Conservation (phyloP, 805 yeast genomes). For the Schwanniomyces vanrijiae region DNA sequence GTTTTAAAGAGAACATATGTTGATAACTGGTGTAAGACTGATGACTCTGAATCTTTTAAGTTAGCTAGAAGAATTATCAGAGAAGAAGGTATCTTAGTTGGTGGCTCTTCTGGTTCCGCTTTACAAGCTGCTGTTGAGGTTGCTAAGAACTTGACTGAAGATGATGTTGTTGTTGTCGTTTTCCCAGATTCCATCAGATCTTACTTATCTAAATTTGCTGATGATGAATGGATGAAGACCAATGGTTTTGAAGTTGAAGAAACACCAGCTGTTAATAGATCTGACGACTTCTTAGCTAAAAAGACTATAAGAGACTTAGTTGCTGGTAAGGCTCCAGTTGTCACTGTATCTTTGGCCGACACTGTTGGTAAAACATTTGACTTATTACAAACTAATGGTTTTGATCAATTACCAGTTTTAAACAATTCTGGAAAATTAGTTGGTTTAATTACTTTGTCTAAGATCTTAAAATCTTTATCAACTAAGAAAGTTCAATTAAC, state of each 20-base stretch:
- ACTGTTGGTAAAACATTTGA: slow-evolving; percentile 65
- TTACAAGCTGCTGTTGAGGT: slow-evolving; percentile 75
- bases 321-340: slow-evolving; percentile 69
- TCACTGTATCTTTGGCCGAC: slow-evolving; percentile 63
- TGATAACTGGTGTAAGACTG: slow-evolving; percentile 84
- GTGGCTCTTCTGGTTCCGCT: slow-evolving; percentile 89
- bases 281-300: slow-evolving; percentile 38
- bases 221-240: slow-evolving; percentile 86
- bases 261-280: slow-evolving; percentile 37
- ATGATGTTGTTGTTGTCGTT: slow-evolving; percentile 74
- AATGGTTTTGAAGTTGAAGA: slow-evolving; percentile 67
- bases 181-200: slow-evolving; percentile 88
- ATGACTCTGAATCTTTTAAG: slow-evolving; percentile 75
- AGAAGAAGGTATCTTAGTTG: slow-evolving; percentile 84
- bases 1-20: slow-evolving; percentile 66
- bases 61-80: slow-evolving; percentile 79
- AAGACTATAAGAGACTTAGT: slow-evolving; percentile 65
- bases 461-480: slow-evolving; percentile 65
- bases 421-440: slow-evolving; percentile 57
- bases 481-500: slow-evolving; percentile 56
- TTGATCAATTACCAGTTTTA: slow-evolving; percentile 83
- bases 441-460: slow-evolving; percentile 77
- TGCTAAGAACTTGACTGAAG: slow-evolving; percentile 65
- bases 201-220: slow-evolving; percentile 82
- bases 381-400: slow-evolving; percentile 70